These are phyloP conservation scores for Ceratobasidium sp. DNA, from an alignment of 1,284 basidiomycete species.

Conservation along the genomic window DNA sequence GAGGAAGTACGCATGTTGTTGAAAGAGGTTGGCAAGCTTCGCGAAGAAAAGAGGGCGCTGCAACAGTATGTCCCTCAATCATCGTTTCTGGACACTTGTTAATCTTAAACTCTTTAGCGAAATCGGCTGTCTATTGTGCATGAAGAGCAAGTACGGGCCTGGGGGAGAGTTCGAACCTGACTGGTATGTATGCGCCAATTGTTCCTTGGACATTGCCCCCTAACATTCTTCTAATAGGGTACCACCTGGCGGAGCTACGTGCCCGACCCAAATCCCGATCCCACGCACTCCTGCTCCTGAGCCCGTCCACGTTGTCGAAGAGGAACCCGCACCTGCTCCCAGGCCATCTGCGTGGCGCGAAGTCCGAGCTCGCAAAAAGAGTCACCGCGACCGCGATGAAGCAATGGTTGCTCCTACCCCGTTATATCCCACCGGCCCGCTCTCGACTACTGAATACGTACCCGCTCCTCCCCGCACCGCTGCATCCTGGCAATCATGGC, in stretches of 20 bases:
- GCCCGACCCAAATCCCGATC: slow-evolving; percentile 29
- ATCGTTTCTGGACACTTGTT: neutral
- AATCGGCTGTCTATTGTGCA: slow-evolving; percentile 49
- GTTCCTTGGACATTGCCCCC: neutral
- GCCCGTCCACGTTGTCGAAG: slow-evolving; percentile 36
- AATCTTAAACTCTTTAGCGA: slow-evolving; percentile 45
- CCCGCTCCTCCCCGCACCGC: slow-evolving; percentile 37
- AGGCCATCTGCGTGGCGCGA: slow-evolving; percentile 42
- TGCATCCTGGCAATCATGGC: slow-evolving; percentile 46
- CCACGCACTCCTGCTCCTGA: slow-evolving; percentile 38
- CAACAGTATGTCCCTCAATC: slow-evolving; percentile 48
- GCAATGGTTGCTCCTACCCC: slow-evolving; percentile 38
- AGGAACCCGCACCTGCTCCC: slow-evolving; percentile 28
- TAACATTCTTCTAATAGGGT: slow-evolving; percentile 19
- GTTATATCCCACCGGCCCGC: slow-evolving; percentile 43
- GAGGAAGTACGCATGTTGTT: slow-evolving; percentile 52
- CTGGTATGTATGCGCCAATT: slow-evolving; percentile 45
- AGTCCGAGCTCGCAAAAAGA: slow-evolving; percentile 44
- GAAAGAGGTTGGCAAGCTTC: slow-evolving; percentile 51
- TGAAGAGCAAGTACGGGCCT: slow-evolving; percentile 51
- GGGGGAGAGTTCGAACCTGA: slow-evolving; percentile 51
- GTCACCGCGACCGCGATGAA: slow-evolving; percentile 45
- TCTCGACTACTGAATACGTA: slow-evolving; percentile 44
- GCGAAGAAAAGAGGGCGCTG: slow-evolving; percentile 50
- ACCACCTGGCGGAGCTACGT: slow-evolving; percentile 31